phyloP scores from a whole-genome alignment of 1,284 basidiomycete species.

The Irpex rosettiformis region DNA sequence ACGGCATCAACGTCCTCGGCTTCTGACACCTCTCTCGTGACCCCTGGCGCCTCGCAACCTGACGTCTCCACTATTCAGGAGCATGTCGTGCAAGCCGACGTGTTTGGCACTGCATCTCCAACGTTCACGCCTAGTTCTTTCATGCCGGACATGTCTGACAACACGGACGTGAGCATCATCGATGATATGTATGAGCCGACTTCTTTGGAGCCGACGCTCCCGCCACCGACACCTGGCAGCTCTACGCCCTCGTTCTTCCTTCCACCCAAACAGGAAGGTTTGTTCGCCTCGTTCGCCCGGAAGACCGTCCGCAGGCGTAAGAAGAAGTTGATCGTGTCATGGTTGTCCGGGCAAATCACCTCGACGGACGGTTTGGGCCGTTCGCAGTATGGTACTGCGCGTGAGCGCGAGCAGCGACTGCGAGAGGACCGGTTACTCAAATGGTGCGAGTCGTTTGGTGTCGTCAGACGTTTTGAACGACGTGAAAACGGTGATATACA shows the following conservation, averaged over 20 bases:
- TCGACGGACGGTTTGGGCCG: not conserved
- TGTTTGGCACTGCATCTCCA: conserved; percentile 13
- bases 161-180: conserved; percentile 5
- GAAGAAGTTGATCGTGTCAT: conserved; percentile 26
- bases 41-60: conserved; percentile 21
- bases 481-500: conserved; percentile 27
- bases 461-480: conserved; percentile 24
- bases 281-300: conserved; percentile 18
- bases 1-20: conserved; percentile 20
- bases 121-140: conserved; percentile 21
- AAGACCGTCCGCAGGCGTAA: conserved; percentile 20
- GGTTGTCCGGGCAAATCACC: conserved; percentile 6
- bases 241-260: conserved; percentile 27
- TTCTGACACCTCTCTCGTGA: conserved; percentile 18
- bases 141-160: conserved; percentile 18
- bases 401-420: conserved; percentile 10
- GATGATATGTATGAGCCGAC: conserved; percentile 11
- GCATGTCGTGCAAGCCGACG: too few species aligned
- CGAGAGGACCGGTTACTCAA: conserved; percentile 22
- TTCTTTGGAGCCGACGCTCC: conserved; percentile 25
- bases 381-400: conserved; percentile 9
- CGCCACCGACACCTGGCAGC: conserved; percentile 25
- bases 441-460: conserved; percentile 30
- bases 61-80: conserved; percentile 11
- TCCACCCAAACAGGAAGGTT: conserved; percentile 20